These are phyloP conservation scores for Leishmania martiniquensis DNA, from an alignment of 208 protist genomes.

Conservation along the genomic window DNA sequence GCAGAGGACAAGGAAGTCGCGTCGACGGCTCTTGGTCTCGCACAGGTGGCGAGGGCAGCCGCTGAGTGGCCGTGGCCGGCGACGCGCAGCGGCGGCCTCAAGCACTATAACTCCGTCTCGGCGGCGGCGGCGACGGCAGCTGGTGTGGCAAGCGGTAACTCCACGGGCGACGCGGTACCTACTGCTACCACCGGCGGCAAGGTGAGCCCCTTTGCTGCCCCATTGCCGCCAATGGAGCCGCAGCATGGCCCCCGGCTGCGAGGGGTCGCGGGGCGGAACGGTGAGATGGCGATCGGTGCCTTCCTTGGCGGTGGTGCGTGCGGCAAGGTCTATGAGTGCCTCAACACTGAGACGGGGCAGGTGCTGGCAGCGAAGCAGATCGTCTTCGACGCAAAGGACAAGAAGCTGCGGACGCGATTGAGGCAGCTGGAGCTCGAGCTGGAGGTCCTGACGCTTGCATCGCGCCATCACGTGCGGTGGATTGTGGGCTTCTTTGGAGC, in stretches of 20 bases:
- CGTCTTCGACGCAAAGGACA: conserved; percentile 87
- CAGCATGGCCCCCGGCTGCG: conserved; percentile 49
- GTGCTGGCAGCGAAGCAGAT: conserved; percentile 87
- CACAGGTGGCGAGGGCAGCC: not conserved
- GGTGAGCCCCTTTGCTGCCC: conserved; percentile 34
- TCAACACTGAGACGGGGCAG: conserved; percentile 82
- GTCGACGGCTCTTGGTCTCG: not conserved
- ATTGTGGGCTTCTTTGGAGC: conserved; percentile 89
- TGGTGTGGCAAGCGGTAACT: not conserved
- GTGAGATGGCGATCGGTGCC: conserved; percentile 77
- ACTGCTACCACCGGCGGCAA: not conserved
- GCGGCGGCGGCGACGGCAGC: conserved; percentile 1
- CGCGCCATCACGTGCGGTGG: conserved; percentile 66
- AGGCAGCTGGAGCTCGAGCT: conserved; percentile 79
- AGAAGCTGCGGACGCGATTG: conserved; percentile 63
- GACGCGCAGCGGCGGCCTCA: not conserved
- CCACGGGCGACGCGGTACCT: not conserved
- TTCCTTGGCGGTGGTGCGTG: conserved; percentile 88
- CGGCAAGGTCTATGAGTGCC: conserved; percentile 89
- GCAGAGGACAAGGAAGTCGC: not conserved
- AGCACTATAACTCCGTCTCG: not conserved
- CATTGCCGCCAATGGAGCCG: conserved; percentile 55
- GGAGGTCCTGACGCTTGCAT: conserved; percentile 82
- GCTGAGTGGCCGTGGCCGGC: not conserved
- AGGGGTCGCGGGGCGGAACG: conserved; percentile 55